phyloP scores from a whole-genome alignment of 148 eudicot genomes.

The Rhododendron simsii region DNA sequence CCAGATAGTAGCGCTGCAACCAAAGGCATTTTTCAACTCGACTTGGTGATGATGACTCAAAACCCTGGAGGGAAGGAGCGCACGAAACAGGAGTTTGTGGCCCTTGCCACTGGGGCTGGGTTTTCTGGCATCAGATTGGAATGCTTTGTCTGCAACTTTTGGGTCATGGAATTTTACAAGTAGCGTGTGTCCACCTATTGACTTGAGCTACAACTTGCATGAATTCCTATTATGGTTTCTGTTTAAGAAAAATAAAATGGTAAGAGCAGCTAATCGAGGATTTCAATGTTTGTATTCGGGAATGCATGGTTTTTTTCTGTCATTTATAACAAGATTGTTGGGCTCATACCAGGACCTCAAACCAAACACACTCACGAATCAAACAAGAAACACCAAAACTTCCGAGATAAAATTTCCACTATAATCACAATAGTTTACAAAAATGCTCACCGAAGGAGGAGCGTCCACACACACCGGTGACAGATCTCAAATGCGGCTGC shows the following conservation, averaged over 20 bases:
- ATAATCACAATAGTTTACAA: too few species aligned
- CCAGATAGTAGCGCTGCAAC: neutral
- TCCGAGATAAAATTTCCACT: too few species aligned
- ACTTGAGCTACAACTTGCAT: neutral
- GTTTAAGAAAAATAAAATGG: neutral
- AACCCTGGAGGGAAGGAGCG: neutral
- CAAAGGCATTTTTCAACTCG: neutral
- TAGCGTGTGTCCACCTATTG: neutral
- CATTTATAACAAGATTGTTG: neutral
- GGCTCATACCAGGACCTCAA: too few species aligned
- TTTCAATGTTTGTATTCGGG: neutral
- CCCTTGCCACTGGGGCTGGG: neutral
- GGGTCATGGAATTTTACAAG: slow-evolving; percentile 1
- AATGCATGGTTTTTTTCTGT: neutral
- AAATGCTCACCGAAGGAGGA: too few species aligned
- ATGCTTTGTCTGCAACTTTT: neutral
- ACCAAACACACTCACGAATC: too few species aligned
- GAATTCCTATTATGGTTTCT: neutral
- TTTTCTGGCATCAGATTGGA: neutral
- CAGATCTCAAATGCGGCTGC: too few species aligned
- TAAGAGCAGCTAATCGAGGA: neutral
- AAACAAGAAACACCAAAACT: too few species aligned
- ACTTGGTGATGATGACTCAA: neutral
- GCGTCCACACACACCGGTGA: too few species aligned
- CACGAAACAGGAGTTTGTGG: neutral